These are phyloP conservation scores for Solanum boliviense DNA, from an alignment of 257 asterid species.

Conservation along the genomic window DNA sequence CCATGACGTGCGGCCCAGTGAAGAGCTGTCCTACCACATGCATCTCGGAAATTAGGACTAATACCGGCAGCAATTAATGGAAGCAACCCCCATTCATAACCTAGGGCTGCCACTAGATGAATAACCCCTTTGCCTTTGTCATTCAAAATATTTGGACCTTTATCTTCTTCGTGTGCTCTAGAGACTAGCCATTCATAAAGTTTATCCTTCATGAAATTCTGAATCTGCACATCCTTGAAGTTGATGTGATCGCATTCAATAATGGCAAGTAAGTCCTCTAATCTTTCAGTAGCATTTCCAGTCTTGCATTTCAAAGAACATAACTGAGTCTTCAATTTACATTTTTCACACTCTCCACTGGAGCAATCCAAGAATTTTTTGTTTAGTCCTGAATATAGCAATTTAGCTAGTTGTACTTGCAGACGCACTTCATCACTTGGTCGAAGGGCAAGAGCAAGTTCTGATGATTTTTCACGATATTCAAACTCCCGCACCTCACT, in stretches of 20 bases:
- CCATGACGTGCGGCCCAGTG: constrained; percentile 23
- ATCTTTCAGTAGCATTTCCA: not conserved
- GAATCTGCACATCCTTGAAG: constrained; percentile 5
- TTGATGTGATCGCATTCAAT: not conserved
- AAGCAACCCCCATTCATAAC: constrained; percentile 14
- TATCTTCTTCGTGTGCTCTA: constrained; percentile 18
- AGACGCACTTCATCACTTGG: constrained; percentile 9
- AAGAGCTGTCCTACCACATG: constrained; percentile 24
- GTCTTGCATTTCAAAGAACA: not conserved
- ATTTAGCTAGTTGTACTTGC: constrained; percentile 4
- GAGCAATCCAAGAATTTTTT: constrained; percentile 7
- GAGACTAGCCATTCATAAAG: constrained; percentile 15
- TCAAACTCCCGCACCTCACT: constrained; percentile 24
- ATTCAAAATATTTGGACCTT: constrained; percentile 15
- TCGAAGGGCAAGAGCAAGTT: not conserved
- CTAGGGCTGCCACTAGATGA: constrained; percentile 22
- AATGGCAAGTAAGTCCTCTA: not conserved
- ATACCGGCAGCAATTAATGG: constrained; percentile 13
- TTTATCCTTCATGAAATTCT: constrained; percentile 9
- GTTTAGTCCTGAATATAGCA: constrained; percentile 9
- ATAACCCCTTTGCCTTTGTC: constrained; percentile 18
- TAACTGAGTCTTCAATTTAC: constrained; percentile 6
- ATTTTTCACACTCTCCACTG: constrained; percentile 9
- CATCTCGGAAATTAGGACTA: constrained; percentile 20
- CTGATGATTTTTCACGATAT: constrained; percentile 1